Base-by-base conservation (phyloP, 768 basidiomycete genomes). In the Crucibulum laeve region DNA sequence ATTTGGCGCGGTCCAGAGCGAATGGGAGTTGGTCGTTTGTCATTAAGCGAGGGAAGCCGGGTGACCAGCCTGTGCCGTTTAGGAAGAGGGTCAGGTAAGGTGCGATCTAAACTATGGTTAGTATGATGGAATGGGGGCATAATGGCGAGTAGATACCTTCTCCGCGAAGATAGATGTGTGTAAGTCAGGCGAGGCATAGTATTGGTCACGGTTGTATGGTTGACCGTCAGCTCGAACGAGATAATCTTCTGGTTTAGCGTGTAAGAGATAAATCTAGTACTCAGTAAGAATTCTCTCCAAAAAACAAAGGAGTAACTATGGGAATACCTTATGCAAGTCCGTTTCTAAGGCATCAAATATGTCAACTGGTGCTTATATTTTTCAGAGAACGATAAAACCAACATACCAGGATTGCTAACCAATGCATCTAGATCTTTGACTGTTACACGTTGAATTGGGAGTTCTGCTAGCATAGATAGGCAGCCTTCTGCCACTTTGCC, bases 41-140 rank as follows among this genome's bases (percentile, higher is more conserved):
- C 77, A 95, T 84, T 3, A 94, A 64, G 4, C 88, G 77, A 17
- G 93, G 93, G 63, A 78, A 94, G 0, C 70, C 74, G 0, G 79
- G 74, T 4, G 80, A 68, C 92, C 93, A 95, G 23, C 91, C 91
- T 0, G 84, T 77, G 11, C 91, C 93, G 54, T 96, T 91, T 40
- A 95, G 68, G 47, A 95, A 75, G 5, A 94, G 74, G 0, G 88
- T 90, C 3, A 91, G 70, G 60, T 89, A 91, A 0, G 90, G 92
- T 1, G 90, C 89, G 24, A 94, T 70, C 87, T 92, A 46, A 13
- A 11, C 3, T n/a, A 25, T 1, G 35, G 47, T 15, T 30, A 42
- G 43, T 24, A 5, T 34, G 5, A 11, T 7, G 40, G 24, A 19
- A 24, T 26, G 7, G 8, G 10, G 15, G 25, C 32, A 26, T 23